Evolutionary conservation across 2,329 filamentous ascomycete species (phyloP).

Genomic region (Malbranchea zuffiana): DNA sequence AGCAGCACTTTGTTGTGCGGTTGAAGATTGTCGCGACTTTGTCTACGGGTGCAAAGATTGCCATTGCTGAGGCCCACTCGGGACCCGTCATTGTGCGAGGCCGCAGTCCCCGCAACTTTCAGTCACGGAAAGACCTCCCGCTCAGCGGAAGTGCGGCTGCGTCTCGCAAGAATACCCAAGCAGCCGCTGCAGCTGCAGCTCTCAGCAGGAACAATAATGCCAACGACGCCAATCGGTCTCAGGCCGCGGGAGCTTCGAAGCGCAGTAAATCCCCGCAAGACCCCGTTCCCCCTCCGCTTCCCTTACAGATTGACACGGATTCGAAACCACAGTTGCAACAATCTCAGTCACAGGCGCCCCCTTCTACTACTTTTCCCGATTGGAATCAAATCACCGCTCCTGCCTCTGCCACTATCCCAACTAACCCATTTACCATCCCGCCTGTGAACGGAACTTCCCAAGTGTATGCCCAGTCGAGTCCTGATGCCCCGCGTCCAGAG

Average conservation of each 20-base stretch:
- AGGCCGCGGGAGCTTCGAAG: constrained; percentile 10
- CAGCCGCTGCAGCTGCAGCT: constrained; percentile 15
- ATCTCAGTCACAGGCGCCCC: constrained; percentile 15
- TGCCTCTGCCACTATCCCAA: constrained; percentile 15
- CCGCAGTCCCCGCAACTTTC: constrained; percentile 87
- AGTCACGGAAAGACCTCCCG: constrained; percentile 84
- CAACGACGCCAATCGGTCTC: constrained; percentile 17
- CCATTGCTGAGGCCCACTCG: constrained; percentile 73
- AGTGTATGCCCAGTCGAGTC: constrained; percentile 43
- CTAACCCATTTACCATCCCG: constrained; percentile 17
- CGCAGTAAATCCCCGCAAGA: constrained; percentile 14
- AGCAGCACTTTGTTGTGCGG: constrained; percentile 88
- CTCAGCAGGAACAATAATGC: constrained; percentile 22
- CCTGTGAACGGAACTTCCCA: constrained; percentile 17
- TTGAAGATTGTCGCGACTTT: constrained; percentile 77
- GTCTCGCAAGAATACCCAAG: constrained; percentile 57
- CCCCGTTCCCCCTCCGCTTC: constrained; percentile 5
- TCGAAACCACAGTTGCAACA: constrained; percentile 17
- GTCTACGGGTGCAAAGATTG: constrained; percentile 68
- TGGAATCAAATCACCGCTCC: constrained; percentile 29
- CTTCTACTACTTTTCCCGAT: constrained; percentile 21
- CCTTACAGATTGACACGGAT: constrained; percentile 20
- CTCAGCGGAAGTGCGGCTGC: constrained; percentile 68
- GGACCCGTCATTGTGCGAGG: constrained; percentile 89
- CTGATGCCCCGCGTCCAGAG: constrained; percentile 40